Base-by-base conservation (phyloP, 2,329 filamentous ascomycete species). In the Dendrostoma leiphaemia region DNA sequence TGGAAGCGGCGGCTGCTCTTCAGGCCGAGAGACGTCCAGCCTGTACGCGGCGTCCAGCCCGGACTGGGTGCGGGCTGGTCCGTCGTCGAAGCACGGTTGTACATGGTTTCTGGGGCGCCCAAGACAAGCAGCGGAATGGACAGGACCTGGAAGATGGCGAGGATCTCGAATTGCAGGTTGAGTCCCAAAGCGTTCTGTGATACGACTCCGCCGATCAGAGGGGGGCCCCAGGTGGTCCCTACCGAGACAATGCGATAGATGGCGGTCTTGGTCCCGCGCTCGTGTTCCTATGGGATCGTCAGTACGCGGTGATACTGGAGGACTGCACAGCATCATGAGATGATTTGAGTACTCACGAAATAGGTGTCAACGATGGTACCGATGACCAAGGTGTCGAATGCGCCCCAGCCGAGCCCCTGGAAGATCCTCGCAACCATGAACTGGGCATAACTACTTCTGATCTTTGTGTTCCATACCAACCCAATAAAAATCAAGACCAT, bases 381-480 rank as follows among this genome's bases (percentile, higher is more conserved):
- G 29, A 78, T 66, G 28, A 82, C 69, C 35, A 84, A 65, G 5
- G 74, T 76, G 59, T 85, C 82, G 56, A 84, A 81, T 10, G 77
- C 75, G 6, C 81, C 81, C 78, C 82, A 83, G n/a, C 77, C 81
- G 0, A 84, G 52, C 1, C 80, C 81, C 61, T 84, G 80, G 31
- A 84, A 71, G 17, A 81, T 62, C 9, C 82, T 73, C 2, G 80
- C 76, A 0, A 72, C 73, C 73, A 83, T 75, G 61, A 76, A 77
- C 52, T 77, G 70, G 8, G 66, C 68, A 51, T 75, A 78, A 58
- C 65, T 73, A 45, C 64, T 63, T 6, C 63, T 62, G 5, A 76
- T 70, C 17, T 70, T 69, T 56, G 74, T 76, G 58, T 78, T 81
- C 78, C 79, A 82, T 2, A 79, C 64, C 3, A 71, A 69, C 2